These are phyloP conservation scores for Tuber brumale DNA, from an alignment of 495 filamentous ascomycete genomes.

Conservation along the genomic window DNA sequence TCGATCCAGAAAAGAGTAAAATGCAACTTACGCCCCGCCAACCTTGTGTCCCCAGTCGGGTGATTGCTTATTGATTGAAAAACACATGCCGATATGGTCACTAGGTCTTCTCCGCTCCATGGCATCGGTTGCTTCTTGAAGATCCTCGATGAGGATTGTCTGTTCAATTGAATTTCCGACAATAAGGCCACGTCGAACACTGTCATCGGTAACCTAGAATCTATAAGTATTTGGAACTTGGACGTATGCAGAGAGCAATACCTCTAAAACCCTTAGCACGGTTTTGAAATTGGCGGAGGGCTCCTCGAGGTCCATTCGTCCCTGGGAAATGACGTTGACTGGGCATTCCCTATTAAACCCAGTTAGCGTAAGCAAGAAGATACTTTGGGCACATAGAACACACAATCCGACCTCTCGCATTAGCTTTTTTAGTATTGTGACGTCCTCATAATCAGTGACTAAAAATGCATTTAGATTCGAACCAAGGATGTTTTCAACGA, in stretches of 20 bases:
- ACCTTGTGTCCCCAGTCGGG: conserved; percentile 55
- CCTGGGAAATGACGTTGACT: conserved; percentile 59
- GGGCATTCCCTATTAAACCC: conserved; percentile 48
- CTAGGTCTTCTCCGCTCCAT: conserved; percentile 60
- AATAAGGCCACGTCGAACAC: conserved; percentile 72
- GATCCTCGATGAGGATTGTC: conserved; percentile 63
- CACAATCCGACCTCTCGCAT: conserved; percentile 26
- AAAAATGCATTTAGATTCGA: conserved; percentile 63
- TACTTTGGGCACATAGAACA: background rate
- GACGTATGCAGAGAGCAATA: conserved; percentile 34
- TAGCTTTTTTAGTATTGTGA: conserved; percentile 48
- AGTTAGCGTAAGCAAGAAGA: conserved; percentile 11
- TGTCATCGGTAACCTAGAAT: conserved; percentile 63
- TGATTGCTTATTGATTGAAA: conserved; percentile 54
- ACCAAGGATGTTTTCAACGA: conserved; percentile 69
- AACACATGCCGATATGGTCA: conserved; percentile 65
- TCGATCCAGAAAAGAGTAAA: conserved; percentile 4
- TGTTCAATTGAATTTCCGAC: conserved; percentile 81
- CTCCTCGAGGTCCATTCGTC: conserved; percentile 60
- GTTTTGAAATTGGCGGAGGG: conserved; percentile 68
- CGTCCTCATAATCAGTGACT: conserved; percentile 64
- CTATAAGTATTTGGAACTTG: conserved; percentile 16
- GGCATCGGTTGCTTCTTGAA: conserved; percentile 58
- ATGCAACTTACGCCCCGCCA: conserved; percentile 34
- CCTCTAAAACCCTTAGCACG: conserved; percentile 65